Evolutionary conservation across 768 basidiomycete species (phyloP), one percentile per base, ranked within the genome.

Genomic region (Lentinula sp.): DNA sequence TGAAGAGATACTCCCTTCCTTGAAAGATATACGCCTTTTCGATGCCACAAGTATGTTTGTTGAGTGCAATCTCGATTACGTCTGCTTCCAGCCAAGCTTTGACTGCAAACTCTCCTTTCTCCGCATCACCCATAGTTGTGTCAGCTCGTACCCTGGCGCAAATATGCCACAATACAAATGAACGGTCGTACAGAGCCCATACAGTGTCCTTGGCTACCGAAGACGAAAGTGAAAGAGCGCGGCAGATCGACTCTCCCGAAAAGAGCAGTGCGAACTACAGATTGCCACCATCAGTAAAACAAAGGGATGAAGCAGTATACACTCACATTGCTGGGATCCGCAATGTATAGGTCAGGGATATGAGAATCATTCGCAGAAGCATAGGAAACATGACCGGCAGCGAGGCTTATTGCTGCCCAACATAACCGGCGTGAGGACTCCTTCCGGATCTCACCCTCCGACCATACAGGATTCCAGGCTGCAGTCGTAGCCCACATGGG

Each of bases 1-100:
- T 89, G 77, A 89, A 91, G 31, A 91, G 75, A 65, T 83, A 87
- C 65, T 91, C 90, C 50, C 88, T 77, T 43, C 85, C 88, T 55
- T 85, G 82, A 67, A 82, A 91, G 28, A 91, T 74, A 65, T 82
- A 89, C 8, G 86, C 78, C 63, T 83, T 75, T 70, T 91, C 89
- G 46, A 89, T 76, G 13, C 74, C 75, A 68, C 90, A 92, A 0
- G 81, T 84, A 66, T 91, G 89, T 21, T 71, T 71, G 65, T 87
- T 78, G 60, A 91, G 70, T 31, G 84, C 82, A 35, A 75, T 71
- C 68, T 91, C 89, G 32, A 91, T 81, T 7, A 72, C 76, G 67
- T 88, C 86, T 32, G 84, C 82, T 71, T 90, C 87, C 15, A 84
- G 69, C 88, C 89, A 91, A 5, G 88, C 84, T 60, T 80, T 77